Evolutionary conservation across 2,329 filamentous ascomycete genomes (phyloP).

Genomic region (Colletotrichum orchidophilum): DNA sequence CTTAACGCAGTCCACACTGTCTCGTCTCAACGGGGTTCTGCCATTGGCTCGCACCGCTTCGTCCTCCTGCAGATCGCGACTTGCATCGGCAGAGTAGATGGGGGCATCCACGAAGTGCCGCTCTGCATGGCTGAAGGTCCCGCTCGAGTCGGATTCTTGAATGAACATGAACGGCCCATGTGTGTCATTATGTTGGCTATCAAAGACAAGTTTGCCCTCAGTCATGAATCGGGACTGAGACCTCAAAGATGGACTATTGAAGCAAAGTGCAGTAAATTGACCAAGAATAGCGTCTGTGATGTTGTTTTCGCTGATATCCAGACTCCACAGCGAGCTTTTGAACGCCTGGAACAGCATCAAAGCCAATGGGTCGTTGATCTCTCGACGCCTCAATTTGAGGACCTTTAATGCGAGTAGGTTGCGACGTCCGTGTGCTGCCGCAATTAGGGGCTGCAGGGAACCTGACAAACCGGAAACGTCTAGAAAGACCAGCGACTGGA

Average conservation of each 20-base stretch:
- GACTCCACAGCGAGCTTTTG: constrained; percentile 60
- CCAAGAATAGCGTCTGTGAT: constrained; percentile 57
- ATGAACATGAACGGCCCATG: constrained; percentile 56
- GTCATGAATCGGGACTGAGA: constrained; percentile 50
- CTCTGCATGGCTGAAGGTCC: constrained; percentile 53
- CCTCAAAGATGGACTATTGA: constrained; percentile 45
- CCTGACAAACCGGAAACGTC: constrained; percentile 62
- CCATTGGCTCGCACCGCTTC: constrained; percentile 43
- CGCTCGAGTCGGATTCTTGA: constrained; percentile 57
- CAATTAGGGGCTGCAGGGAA: constrained; percentile 49
- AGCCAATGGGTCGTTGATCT: constrained; percentile 54
- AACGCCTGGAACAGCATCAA: constrained; percentile 46
- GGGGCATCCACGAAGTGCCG: constrained; percentile 61
- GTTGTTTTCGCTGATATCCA: constrained; percentile 63
- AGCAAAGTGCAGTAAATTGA: constrained; percentile 43
- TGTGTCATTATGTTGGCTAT: constrained; percentile 40
- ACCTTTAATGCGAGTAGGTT: constrained; percentile 59
- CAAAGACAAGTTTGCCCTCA: constrained; percentile 55
- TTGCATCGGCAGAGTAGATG: constrained; percentile 45
- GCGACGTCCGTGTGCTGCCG: constrained; percentile 42
- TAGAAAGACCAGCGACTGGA: constrained; percentile 58
- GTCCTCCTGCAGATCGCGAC: constrained; percentile 38
- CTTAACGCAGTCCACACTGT: constrained; percentile 46
- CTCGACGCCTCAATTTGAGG: constrained; percentile 58
- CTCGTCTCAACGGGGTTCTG: constrained; percentile 40